Evolutionary conservation across 2,329 filamentous ascomycete species (phyloP).

Genomic region (Leptographium radiaticola): DNA sequence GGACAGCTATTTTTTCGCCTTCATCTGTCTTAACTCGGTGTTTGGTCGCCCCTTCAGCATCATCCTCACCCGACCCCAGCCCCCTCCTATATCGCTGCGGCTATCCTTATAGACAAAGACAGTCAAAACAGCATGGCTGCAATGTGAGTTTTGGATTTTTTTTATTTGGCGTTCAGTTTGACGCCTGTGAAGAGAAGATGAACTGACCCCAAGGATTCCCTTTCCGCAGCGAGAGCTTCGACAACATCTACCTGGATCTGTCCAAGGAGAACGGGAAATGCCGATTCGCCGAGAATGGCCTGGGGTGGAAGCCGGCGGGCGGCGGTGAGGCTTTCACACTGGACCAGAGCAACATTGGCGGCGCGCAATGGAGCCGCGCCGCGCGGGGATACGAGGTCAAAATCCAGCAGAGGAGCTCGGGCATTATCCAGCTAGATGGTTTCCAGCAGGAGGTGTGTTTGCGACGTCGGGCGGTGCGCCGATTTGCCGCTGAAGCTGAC

Average conservation of each 20-base stretch:
- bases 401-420: conserved; percentile 71
- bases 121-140: conserved; percentile 1
- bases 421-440: conserved; percentile 85
- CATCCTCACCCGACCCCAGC: not conserved
- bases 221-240: conserved; percentile 69
- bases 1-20: conserved; percentile 1
- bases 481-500: not conserved
- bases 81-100: too few relatives aligned
- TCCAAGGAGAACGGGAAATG: conserved; percentile 88
- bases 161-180: not conserved
- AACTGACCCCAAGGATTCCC: not conserved
- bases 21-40: not conserved
- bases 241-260: conserved; percentile 91
- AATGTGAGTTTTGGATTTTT: conserved; percentile 2
- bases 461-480: not conserved
- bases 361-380: conserved; percentile 89
- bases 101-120: not conserved
- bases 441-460: conserved; percentile 63
- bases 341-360: conserved; percentile 71
- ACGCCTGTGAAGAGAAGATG: not conserved
- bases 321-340: conserved; percentile 91
- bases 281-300: conserved; percentile 83
- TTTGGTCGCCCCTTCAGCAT: not conserved
- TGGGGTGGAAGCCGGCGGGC: conserved; percentile 85
- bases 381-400: conserved; percentile 89